Conservation (phyloP, 1,139 yeast species). For the Saccharomyces hybrid region DNA sequence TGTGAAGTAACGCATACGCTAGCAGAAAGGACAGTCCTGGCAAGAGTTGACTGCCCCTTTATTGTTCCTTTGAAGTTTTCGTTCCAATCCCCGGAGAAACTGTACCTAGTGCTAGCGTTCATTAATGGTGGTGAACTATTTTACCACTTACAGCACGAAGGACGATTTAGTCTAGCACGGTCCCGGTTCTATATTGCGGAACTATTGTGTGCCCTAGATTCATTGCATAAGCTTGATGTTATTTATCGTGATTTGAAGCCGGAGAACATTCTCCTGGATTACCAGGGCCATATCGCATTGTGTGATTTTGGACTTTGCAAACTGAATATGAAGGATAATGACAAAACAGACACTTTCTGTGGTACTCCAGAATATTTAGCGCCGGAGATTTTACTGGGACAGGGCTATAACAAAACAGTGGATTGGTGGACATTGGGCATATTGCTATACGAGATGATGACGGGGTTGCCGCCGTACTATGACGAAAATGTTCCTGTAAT, state of each 20-base stretch:
- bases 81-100: constrained; percentile 86
- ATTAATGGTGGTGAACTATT: constrained; percentile 96
- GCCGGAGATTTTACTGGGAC: constrained; percentile 81
- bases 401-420: constrained; percentile 88
- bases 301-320: constrained; percentile 96
- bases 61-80: constrained; percentile 92
- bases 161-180: constrained; percentile 78
- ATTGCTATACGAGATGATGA: constrained; percentile 84
- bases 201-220: constrained; percentile 81
- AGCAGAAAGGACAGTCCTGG: constrained; percentile 90
- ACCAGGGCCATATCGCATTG: constrained; percentile 92
- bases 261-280: constrained; percentile 82
- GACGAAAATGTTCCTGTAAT: constrained; percentile 88
- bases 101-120: constrained; percentile 81
- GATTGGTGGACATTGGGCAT: constrained; percentile 98
- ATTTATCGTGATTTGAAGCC: constrained; percentile 93
- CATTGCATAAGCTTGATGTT: constrained; percentile 81
- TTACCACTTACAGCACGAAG: constrained; percentile 86
- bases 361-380: constrained; percentile 96
- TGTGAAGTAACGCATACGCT: constrained; percentile 92
- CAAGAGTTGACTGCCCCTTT: constrained; percentile 86
- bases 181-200: constrained; percentile 92
- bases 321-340: constrained; percentile 79
- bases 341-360: constrained; percentile 86
- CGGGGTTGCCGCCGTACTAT: constrained; percentile 92